Percentiles rank a stretch among this genome's conserved stretches.
These are phyloP conservation scores for Sporothrix inflata DNA, from an alignment of 2,329 filamentous ascomycete species.

Conservation along the genomic window DNA sequence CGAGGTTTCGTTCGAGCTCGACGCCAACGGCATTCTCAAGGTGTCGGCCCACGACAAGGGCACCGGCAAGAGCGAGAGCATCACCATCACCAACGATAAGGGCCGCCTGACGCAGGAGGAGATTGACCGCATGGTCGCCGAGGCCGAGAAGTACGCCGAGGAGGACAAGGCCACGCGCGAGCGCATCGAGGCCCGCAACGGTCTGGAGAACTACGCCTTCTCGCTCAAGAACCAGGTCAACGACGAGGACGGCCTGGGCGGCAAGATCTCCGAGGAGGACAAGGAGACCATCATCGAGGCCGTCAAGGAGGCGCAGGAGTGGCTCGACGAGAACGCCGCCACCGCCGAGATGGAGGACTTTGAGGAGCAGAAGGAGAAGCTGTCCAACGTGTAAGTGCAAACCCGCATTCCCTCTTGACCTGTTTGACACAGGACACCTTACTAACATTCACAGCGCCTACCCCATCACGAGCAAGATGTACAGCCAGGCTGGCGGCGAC, in stretches of 20 bases:
- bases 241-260: conserved; percentile 93
- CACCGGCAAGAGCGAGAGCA: conserved; percentile 94
- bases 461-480: conserved; percentile 98
- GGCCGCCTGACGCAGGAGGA: conserved; percentile 94
- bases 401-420: not conserved
- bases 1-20: conserved; percentile 95
- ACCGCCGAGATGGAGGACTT: conserved; percentile 91
- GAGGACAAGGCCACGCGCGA: conserved; percentile 98
- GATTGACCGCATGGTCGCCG: conserved; percentile 98
- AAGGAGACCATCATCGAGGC: conserved; percentile 90
- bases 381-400: conserved; percentile 69
- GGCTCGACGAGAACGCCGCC: conserved; percentile 92
- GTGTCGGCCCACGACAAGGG: conserved; percentile 97
- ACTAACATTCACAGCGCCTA: conserved; percentile 61
- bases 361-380: conserved; percentile 99
- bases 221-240: conserved; percentile 99
- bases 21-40: conserved; percentile 98
- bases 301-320: conserved; percentile 95
- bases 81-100: conserved; percentile 99
- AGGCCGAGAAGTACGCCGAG: conserved; percentile 98
- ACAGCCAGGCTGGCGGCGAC: conserved; percentile 67
- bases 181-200: conserved; percentile 95
- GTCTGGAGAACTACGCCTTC: conserved; percentile 99
- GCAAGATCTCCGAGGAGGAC: conserved; percentile 98
- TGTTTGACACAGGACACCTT: not conserved